phyloP scores from a whole-genome alignment of 257 asterid genomes.

The Datura wrightii region DNA sequence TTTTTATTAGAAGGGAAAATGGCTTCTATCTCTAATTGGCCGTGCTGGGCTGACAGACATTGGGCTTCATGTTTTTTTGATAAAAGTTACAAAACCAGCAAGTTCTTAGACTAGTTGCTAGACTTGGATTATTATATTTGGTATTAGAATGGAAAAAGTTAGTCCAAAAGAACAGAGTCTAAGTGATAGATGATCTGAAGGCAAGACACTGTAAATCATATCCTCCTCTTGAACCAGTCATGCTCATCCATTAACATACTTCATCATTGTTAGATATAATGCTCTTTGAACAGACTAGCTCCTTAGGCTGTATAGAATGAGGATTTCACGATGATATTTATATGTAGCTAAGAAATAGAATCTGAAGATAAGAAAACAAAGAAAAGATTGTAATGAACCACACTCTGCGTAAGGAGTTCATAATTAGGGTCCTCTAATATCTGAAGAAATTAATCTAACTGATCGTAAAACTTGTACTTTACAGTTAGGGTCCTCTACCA shows the following conservation, averaged over 20 bases:
- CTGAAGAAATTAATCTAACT: slow-evolving; percentile 14
- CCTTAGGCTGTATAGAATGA: slow-evolving; percentile 15
- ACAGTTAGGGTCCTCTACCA: not conserved
- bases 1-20: not conserved
- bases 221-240: slow-evolving; percentile 13
- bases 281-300: not conserved
- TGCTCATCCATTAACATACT: slow-evolving; percentile 23
- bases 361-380: not conserved
- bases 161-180: not conserved
- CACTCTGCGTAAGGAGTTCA: not conserved
- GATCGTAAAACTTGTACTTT: not conserved
- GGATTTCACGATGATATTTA: not conserved
- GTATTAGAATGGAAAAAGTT: slow-evolving; percentile 1
- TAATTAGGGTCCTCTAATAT: not conserved
- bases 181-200: slow-evolving; percentile 25
- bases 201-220: not conserved
- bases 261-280: not conserved
- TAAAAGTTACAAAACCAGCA: slow-evolving; percentile 11
- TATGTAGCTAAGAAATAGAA: slow-evolving; percentile 2
- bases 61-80: slow-evolving; percentile 9
- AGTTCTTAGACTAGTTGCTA: slow-evolving; percentile 23
- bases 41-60: not conserved
- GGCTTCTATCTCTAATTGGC: not conserved
- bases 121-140: slow-evolving; percentile 28
- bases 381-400: slow-evolving; percentile 17